Evolutionary conservation across 2,329 filamentous ascomycete species (phyloP).

Genomic region (Alternaria infectoria): DNA sequence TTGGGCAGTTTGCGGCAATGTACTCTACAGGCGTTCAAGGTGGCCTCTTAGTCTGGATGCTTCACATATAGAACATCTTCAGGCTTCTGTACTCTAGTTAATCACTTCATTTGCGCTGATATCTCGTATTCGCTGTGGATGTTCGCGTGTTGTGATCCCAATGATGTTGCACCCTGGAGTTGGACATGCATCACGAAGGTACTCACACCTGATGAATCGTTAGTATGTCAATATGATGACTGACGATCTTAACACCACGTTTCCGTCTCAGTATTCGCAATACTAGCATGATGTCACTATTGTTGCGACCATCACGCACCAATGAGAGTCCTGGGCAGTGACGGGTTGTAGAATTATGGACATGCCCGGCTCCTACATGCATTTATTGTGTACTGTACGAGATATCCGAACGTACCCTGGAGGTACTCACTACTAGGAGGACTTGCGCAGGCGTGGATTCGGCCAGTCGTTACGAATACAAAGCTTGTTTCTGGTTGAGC

Average conservation of each 20-base stretch:
- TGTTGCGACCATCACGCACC: neutral
- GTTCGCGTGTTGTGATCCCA: neutral
- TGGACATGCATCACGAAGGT: neutral
- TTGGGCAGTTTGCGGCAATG: conserved; percentile 28
- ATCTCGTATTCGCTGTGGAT: neutral
- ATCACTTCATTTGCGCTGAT: conserved; percentile 14
- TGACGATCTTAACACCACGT: neutral
- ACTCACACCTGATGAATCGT: neutral
- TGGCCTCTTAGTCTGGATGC: conserved; percentile 22
- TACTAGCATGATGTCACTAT: neutral
- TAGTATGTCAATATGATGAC: neutral
- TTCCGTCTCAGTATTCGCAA: neutral
- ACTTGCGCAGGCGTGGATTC: neutral
- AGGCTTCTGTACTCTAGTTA: conserved; percentile 37
- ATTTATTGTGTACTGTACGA: neutral
- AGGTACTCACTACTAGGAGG: neutral
- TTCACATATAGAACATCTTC: conserved; percentile 23
- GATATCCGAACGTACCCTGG: neutral
- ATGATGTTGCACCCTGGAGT: neutral
- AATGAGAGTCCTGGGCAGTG: neutral
- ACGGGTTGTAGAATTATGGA: neutral
- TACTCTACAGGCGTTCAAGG: conserved; percentile 41
- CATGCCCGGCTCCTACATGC: neutral
- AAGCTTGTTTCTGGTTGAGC: neutral
- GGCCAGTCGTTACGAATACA: neutral